A percentile compares a stretch with the other conserved stretches of the same genome.
Conservation (phyloP, 345 rosid species). For the Turnera subulata region DNA sequence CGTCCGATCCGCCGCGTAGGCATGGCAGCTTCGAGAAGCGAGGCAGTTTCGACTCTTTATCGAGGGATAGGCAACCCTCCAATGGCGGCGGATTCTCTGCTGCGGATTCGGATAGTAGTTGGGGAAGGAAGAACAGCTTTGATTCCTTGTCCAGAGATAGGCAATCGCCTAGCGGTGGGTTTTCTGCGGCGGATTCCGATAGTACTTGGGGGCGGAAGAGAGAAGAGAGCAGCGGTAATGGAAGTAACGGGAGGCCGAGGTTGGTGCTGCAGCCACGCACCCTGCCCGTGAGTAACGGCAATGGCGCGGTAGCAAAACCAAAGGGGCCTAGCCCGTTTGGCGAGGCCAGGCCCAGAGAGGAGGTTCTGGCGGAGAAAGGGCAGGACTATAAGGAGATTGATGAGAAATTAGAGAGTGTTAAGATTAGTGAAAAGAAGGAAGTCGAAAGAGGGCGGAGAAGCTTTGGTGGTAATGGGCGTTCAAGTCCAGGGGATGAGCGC, state of each 20-base stretch:
- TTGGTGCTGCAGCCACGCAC: constrained; percentile 78
- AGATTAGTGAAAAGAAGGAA: constrained; percentile 34
- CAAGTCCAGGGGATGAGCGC: constrained; percentile 13
- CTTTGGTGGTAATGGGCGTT: constrained; percentile 42
- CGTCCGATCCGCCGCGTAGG: constrained; percentile 31
- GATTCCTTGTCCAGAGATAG: constrained; percentile 57
- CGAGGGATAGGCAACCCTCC: constrained; percentile 48
- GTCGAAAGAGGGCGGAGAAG: constrained; percentile 46
- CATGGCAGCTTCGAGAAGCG: constrained; percentile 53
- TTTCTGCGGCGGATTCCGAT: constrained; percentile 50
- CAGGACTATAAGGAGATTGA: constrained; percentile 91
- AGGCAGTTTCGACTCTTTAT: constrained; percentile 62
- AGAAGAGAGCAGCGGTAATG: constrained; percentile 40
- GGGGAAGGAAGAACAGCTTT: constrained; percentile 74
- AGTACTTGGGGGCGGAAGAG: constrained; percentile 63
- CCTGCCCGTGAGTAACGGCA: constrained; percentile 33
- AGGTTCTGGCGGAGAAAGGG: constrained; percentile 89
- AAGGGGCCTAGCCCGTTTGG: constrained; percentile 79
- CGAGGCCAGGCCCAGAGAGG: constrained; percentile 92
- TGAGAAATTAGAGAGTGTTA: constrained; percentile 65
- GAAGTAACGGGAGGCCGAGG: constrained; percentile 43
- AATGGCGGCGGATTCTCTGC: constrained; percentile 28
- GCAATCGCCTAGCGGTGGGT: constrained; percentile 32
- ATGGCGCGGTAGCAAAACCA: constrained; percentile 38
- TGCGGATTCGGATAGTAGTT: constrained; percentile 50